Evolutionary conservation across 2,329 filamentous ascomycete species (phyloP).

Genomic region (Hawksworthiomyces lignivorus): DNA sequence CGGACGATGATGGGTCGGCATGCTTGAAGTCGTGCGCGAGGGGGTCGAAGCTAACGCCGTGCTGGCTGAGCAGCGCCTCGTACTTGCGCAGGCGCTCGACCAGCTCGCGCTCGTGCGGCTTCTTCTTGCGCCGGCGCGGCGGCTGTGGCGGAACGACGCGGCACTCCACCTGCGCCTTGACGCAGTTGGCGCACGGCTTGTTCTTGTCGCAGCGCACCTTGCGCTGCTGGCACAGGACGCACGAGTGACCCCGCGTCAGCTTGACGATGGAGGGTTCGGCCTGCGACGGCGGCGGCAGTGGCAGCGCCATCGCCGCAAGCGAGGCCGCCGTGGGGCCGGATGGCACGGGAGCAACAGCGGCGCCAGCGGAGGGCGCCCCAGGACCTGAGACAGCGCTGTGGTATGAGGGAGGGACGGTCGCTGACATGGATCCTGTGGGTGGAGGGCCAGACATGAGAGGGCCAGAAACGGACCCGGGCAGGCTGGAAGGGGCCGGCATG

Average conservation of each 20-base stretch:
- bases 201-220: constrained; percentile 69
- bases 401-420: too few relatives aligned
- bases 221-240: constrained; percentile 66
- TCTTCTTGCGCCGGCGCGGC: constrained; percentile 51
- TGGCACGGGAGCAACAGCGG: too few relatives aligned
- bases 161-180: constrained; percentile 55
- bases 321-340: too few relatives aligned
- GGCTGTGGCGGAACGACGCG: constrained; percentile 49
- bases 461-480: constrained; percentile 4
- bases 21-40: constrained; percentile 46
- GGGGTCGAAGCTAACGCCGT: constrained; percentile 62
- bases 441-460: constrained; percentile 1
- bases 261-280: constrained; percentile 41
- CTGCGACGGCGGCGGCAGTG: too few relatives aligned
- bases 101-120: constrained; percentile 62
- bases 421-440: neutral
- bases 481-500: constrained; percentile 17
- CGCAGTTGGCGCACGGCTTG: constrained; percentile 63
- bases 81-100: constrained; percentile 63
- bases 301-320: neutral
- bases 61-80: constrained; percentile 55
- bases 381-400: neutral
- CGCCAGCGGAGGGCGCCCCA: neutral
- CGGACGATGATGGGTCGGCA: constrained; percentile 18
- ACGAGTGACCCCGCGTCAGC: constrained; percentile 54